phyloP scores from a whole-genome alignment of 108 stramenopile species.

The Mediolabrus comicus region DNA sequence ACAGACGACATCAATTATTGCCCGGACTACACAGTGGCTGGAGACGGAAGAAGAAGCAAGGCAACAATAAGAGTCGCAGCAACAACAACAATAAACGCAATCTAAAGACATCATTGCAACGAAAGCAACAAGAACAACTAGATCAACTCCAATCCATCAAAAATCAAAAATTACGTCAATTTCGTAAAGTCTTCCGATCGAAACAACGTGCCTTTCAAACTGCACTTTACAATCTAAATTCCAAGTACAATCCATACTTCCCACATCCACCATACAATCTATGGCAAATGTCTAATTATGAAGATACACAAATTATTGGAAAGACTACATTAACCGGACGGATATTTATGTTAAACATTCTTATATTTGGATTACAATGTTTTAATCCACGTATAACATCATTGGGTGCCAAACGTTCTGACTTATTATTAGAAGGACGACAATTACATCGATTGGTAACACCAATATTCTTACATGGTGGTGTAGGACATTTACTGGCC shows the following conservation, averaged over 20 bases:
- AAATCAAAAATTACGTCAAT: constrained; percentile 23
- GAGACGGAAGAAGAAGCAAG: not conserved
- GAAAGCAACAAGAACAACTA: constrained; percentile 2
- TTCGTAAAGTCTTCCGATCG: constrained; percentile 20
- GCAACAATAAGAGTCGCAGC: no score
- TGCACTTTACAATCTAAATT: constrained; percentile 28
- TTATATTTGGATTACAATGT: constrained; percentile 55
- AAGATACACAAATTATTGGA: constrained; percentile 13
- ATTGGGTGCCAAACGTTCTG: constrained; percentile 70
- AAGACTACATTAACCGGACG: constrained; percentile 28
- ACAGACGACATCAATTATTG: not conserved
- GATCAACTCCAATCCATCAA: constrained; percentile 3
- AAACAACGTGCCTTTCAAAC: constrained; percentile 27
- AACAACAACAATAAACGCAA: not conserved
- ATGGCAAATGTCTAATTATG: constrained; percentile 21
- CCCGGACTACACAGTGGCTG: not conserved
- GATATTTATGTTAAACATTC: constrained; percentile 51
- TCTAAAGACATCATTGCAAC: not conserved
- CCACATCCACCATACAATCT: constrained; percentile 35
- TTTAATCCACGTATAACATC: constrained; percentile 56
- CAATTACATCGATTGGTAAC: constrained; percentile 75
- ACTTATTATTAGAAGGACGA: constrained; percentile 58
- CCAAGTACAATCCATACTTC: constrained; percentile 6
- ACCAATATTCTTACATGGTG: constrained; percentile 80
- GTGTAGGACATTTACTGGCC: constrained; percentile 62